Evolutionary conservation across 192 early-diverging fungal genomes (phyloP), one percentile per base, ranked within the genome.

Genomic region (Coemansia sp.): DNA sequence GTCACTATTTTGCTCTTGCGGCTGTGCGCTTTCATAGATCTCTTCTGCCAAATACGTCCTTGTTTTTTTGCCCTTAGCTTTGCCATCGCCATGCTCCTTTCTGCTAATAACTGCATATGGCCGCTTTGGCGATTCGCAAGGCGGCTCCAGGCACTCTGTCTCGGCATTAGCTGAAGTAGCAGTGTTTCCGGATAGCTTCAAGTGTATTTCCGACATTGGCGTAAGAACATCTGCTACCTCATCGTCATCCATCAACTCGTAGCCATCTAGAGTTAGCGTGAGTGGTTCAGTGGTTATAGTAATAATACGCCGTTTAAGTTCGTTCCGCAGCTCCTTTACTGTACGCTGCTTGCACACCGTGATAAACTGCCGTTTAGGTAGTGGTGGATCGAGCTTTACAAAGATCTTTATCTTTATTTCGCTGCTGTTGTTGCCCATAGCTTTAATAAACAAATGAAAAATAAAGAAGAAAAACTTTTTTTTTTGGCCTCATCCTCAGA

Each of bases 211-310:
- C 0, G 50, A 31, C 41, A 16, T 21, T 3, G 39, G 14, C 20
- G 11, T 7, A 26, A 71, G 26, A 12, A 71, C 28, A 42, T 71
- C 68, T 5, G 4, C 15, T 12, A 64, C 68, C 10, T 51, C 42
- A 13, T 70, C 73, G 13, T 76, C 67, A 43, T 76, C 73, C 73
- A 76, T 76, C 26, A 76, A 53, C 55, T 69, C 73, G 40, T 48
- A 69, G 5, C 62, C 73, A 28, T 55, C 50, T 2, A 37, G 36
- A 0, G 45, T 19, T 3, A 76, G 50, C 0, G 31, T 21, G 12
- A 76, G 44, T 2, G 73, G 66, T n/a, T 57, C 50, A 0, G 23
- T 46, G 21, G 59, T 63, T 6, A 76, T 49, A 3, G 39, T 16
- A 0, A 39, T 19, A 10, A 77, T 35, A 20, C 73, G 73, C 13